phyloP scores from a whole-genome alignment of 495 filamentous ascomycete genomes.

The Penicillium nucicola region DNA sequence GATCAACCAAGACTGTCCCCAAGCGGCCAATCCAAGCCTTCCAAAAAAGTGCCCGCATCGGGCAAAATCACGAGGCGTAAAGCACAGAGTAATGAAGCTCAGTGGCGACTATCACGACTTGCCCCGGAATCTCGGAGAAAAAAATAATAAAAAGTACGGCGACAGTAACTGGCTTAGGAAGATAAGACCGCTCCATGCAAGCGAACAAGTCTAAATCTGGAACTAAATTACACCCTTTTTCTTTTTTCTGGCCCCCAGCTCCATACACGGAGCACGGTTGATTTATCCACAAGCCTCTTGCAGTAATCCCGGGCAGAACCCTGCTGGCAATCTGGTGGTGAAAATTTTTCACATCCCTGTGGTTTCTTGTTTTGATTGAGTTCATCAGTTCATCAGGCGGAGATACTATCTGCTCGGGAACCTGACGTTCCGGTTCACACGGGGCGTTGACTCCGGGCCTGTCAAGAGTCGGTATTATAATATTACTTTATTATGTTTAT shows the following conservation, averaged over 20 bases:
- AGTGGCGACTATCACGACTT: conserved; percentile 1
- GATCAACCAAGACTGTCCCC: too few relatives aligned
- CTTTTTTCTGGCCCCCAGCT: neutral
- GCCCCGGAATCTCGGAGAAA: neutral
- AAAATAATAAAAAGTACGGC: neutral
- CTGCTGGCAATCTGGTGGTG: neutral
- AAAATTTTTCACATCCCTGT: too few relatives aligned
- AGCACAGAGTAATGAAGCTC: neutral
- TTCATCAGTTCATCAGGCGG: too few relatives aligned
- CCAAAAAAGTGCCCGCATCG: too few relatives aligned
- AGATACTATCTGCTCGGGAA: too few relatives aligned
- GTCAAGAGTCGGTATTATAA: too few relatives aligned
- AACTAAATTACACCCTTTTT: neutral
- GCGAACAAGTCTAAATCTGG: neutral
- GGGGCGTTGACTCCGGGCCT: too few relatives aligned
- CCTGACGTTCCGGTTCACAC: too few relatives aligned
- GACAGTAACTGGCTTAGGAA: neutral
- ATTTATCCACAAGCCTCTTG: neutral
- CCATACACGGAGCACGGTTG: neutral
- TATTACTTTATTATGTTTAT: too few relatives aligned
- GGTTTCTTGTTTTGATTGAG: too few relatives aligned
- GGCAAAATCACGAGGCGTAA: neutral
- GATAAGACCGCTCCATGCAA: neutral
- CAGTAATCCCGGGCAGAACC: neutral
- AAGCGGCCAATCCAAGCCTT: neutral